Base-by-base conservation (phyloP, 345 rosid genomes). In the Laguncularia racemosa region DNA sequence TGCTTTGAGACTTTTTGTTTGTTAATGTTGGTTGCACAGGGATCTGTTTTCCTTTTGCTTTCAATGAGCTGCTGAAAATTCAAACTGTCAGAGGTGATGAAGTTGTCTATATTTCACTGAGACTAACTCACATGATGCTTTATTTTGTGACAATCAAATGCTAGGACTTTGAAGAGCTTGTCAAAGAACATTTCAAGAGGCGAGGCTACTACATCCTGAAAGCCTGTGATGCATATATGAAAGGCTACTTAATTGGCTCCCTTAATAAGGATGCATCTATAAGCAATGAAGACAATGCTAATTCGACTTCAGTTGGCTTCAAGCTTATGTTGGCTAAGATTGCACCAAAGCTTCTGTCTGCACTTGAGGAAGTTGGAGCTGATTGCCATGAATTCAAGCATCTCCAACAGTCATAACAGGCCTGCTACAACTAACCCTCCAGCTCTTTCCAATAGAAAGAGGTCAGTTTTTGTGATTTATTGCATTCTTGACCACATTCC, bases 301-400 rank as follows among this genome's bases (percentile, higher is more conserved):
- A 86, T 67, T 72, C 83, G 61, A 88, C 82, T 57, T 95, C 97
- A 0, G 89, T 84, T 56, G 97, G 99, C 45, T 90, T 95, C 82
- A 90, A 90, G 77, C 69, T 95, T 71, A 95, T 95, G 95, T 60
- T 95, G 71, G 84, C 78, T 48, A 95, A 95, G 87, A 90, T 88
- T 19, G 66, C 64, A 6, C 96, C 93, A 6, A 95, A 86, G 80
- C 93, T 95, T 53, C 73, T 78, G 58, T 44, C 45, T 14, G 77
- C 93, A 11, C 67, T 95, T 61, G 73, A 64, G 44, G 91, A 82
- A 70, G 64, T 81, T 44, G 96, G 97, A 65, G 92, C 89, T 51
- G 82, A 83, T 61, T 75, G 84, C 57, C 48, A 67, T 53, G 85
- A 86, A 61, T 88, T 84, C 59, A 67, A 77, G 68, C 83, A 82